Base-by-base conservation (phyloP, 805 yeast species). In the Pichia cabralensis region DNA sequence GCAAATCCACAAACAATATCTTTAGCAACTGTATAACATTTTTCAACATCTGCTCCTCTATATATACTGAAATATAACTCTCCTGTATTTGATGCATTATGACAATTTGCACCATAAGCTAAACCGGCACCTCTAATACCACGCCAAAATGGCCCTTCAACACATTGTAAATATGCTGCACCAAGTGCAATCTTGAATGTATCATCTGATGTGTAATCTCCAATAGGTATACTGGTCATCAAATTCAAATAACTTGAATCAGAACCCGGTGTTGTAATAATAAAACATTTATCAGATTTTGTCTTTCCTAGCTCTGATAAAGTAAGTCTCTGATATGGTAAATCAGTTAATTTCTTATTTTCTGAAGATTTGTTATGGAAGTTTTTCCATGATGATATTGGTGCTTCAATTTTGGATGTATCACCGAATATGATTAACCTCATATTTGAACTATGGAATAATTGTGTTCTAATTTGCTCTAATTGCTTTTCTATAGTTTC, bases 71-170 rank as follows among this genome's bases (percentile, higher is more conserved):
- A 83, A 5, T 67, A 64, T 42, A 89, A 56, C 34, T 67, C 71
- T 4, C 94, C 89, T 26, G 71, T 60, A 45, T 85, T 95, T 10
- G 71, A 50, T 41, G 69, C 67, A 31, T 73, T 65, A 28, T 65
- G 51, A 45, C 84, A 64, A 35, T 62, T 65, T 2, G 89, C 92
- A 25, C 96, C 96, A 55, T 92, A 92, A 0, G 96, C 96, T 28
- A 83, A 62, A 3, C 98, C 98, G 1, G 86, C 70, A 26, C 98
- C 98, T 58, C 98, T 73, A 22, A 92, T 82, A 36, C 94, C 95
- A 48, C 84, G 72, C 96, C 97, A 89, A 43, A 89, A 79, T 23
- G 97, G 98, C 3, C 98, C 98, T 55, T 92, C 98, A 14, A 84
- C 85, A 24, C 85, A 80, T 44, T 79, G 81, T 36, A 92, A 62